Evolutionary conservation across 495 filamentous ascomycete genomes (phyloP).

Genomic region (Aspergillus avenaceus): DNA sequence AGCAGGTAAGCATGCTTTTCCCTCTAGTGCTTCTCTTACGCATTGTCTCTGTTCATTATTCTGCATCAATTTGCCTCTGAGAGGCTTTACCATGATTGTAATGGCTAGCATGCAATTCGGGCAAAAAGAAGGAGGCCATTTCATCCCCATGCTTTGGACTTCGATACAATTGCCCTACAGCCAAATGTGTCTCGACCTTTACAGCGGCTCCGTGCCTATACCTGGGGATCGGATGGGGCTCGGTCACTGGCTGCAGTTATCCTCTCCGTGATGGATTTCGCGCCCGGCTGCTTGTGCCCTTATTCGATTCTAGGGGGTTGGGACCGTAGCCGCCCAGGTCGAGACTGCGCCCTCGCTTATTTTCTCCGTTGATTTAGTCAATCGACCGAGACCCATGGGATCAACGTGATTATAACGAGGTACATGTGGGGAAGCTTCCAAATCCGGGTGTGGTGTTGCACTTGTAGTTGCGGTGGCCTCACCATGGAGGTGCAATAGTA

Average conservation of each 20-base stretch:
- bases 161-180: conserved; percentile 94
- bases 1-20: conserved; percentile 51
- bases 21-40: conserved; percentile 16
- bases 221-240: conserved; percentile 5
- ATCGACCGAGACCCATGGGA: conserved; percentile 49
- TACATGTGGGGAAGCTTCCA: conserved; percentile 40
- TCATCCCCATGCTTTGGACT: conserved; percentile 54
- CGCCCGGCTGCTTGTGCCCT: conserved; percentile 41
- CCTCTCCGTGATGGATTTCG: conserved; percentile 44
- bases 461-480: neutral
- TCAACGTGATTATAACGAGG: conserved; percentile 49
- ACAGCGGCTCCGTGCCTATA: conserved; percentile 1
- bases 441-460: neutral
- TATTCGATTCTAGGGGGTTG: conserved; percentile 10
- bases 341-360: conserved; percentile 19
- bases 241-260: conserved; percentile 27
- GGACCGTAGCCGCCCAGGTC: conserved; percentile 6
- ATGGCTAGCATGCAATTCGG: neutral
- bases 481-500: neutral
- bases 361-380: conserved; percentile 31
- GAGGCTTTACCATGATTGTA: neutral
- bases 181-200: conserved; percentile 24
- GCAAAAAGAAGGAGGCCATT: conserved; percentile 80
- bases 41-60: conserved; percentile 8
- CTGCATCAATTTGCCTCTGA: conserved; percentile 1